Evolutionary conservation across 495 filamentous ascomycete genomes (phyloP), one percentile per base, ranked within the genome.

Genomic region (Margaritispora aquatica): DNA sequence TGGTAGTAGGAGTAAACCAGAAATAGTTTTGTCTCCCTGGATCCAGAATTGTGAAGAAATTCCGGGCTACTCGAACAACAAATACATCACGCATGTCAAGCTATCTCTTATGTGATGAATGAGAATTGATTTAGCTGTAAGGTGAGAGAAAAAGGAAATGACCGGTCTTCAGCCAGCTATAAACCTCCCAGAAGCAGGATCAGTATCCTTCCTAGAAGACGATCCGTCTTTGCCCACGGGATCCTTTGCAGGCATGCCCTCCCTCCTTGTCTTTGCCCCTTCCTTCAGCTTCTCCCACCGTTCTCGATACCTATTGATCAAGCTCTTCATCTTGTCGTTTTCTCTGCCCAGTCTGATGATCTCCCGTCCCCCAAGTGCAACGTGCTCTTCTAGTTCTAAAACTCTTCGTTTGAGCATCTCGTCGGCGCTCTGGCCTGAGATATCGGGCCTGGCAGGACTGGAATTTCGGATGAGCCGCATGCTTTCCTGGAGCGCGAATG

Each of bases 211-310:
- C 21, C 26, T 36, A 31, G 21, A 51, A 23, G 22, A n/a, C n/a
- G n/a, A 8, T 29, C 7, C 48, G 1, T 48, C 22, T 19, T 49
- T 54, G 22, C 24, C 49, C 17, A 20, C 27, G 26, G 54, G 1
- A 54, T 26, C 64, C 26, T 54, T 66, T 59, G 62, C 62, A 57
- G 57, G 66, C 58, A 23, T 69, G 68, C 60, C 81, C 59, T 80
- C 81, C 36, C 83, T 71, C 50, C 83, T 67, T 1, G 81, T 84
- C 71, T 88, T 91, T 13, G 92, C 92, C 0, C 88, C 85, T 19
- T 89, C 86, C 69, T 94, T 93, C 66, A 96, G 74, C 70, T 86
- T 86, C 71, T 95, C 88, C 87, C 89, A 96, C 60, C 84, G 78
- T 55, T 90, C 86, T 26, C 88, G 70, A 68, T 95, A 96, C 57